phyloP scores from a whole-genome alignment of 108 stramenopile genomes.

The Ochromonas danica region DNA sequence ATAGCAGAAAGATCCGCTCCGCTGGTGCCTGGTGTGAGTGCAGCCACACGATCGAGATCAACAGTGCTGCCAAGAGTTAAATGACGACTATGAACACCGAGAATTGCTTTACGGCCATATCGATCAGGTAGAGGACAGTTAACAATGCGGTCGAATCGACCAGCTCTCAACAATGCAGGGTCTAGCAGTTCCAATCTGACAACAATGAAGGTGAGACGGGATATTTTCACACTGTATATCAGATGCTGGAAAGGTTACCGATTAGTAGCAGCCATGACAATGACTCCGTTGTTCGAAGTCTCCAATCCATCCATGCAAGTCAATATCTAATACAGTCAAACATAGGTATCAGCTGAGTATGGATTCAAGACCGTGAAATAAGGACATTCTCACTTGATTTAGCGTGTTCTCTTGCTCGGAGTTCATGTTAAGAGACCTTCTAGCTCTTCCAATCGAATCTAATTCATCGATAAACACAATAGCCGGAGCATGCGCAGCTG shows the following conservation, averaged over 20 bases:
- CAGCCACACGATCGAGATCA: slow-evolving; percentile 57
- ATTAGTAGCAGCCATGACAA: slow-evolving; percentile 93
- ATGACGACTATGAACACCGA: slow-evolving; percentile 77
- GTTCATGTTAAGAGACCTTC: slow-evolving; percentile 40
- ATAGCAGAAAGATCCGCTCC: not conserved
- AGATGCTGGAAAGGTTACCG: slow-evolving; percentile 18
- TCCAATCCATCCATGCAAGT: slow-evolving; percentile 94
- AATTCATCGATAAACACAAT: slow-evolving; percentile 60
- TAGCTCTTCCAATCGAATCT: slow-evolving; percentile 50
- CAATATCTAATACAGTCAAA: slow-evolving; percentile 85
- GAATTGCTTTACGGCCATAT: slow-evolving; percentile 61
- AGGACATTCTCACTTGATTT: slow-evolving; percentile 57
- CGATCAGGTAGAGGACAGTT: slow-evolving; percentile 71
- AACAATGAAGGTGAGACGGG: not conserved
- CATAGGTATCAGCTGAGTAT: slow-evolving; percentile 70
- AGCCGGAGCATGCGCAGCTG: slow-evolving; percentile 45
- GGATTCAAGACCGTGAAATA: no score
- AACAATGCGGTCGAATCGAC: slow-evolving; percentile 90
- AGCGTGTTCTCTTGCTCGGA: slow-evolving; percentile 92
- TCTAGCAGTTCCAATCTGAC: slow-evolving; percentile 57
- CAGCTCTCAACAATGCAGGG: slow-evolving; percentile 80
- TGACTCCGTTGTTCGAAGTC: slow-evolving; percentile 53
- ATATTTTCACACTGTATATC: not conserved
- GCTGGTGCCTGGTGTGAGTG: slow-evolving; percentile 44
- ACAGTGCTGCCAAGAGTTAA: slow-evolving; percentile 64